phyloP scores from a whole-genome alignment of 345 rosid species.

The Populus simonii region DNA sequence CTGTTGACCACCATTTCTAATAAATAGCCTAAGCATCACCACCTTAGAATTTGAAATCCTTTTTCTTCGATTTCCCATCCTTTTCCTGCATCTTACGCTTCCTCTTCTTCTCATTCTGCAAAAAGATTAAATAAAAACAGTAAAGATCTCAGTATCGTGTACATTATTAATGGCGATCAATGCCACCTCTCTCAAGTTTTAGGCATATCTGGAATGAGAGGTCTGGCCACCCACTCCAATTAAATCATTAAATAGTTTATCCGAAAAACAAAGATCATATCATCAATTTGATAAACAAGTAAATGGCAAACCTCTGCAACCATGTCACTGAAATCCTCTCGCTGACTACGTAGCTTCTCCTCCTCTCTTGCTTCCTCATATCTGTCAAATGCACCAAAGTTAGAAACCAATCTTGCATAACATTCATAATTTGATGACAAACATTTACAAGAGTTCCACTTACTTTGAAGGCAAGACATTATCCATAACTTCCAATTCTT shows the following conservation, averaged over 20 bases:
- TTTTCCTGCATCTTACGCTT: conserved; percentile 90
- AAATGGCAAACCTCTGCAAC: conserved; percentile 78
- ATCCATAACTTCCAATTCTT: conserved; percentile 86
- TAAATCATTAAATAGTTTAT: not conserved
- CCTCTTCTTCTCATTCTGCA: conserved; percentile 92
- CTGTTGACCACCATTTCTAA: not conserved
- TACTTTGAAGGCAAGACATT: conserved; percentile 93
- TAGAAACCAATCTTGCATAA: not conserved
- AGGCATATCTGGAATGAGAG: not conserved
- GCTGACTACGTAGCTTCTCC: conserved; percentile 85
- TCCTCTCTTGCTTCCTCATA: conserved; percentile 98
- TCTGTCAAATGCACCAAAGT: conserved; percentile 36
- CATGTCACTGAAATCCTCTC: conserved; percentile 98
- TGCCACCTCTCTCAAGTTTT: too few relatives aligned
- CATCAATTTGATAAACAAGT: not conserved
- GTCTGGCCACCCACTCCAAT: not conserved
- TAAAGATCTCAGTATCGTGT: not conserved
- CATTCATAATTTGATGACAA: not conserved
- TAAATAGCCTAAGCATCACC: not conserved
- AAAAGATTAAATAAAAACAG: not conserved
- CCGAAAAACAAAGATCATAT: not conserved
- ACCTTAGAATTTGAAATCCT: conserved; percentile 76
- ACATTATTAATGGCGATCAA: not conserved
- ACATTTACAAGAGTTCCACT: conserved; percentile 24
- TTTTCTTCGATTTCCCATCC: conserved; percentile 91